Percentiles rank a stretch among this genome's conserved stretches.
These are phyloP conservation scores for Stephanodiscus triporus DNA, from an alignment of 108 stramenopile species.

Conservation along the genomic window DNA sequence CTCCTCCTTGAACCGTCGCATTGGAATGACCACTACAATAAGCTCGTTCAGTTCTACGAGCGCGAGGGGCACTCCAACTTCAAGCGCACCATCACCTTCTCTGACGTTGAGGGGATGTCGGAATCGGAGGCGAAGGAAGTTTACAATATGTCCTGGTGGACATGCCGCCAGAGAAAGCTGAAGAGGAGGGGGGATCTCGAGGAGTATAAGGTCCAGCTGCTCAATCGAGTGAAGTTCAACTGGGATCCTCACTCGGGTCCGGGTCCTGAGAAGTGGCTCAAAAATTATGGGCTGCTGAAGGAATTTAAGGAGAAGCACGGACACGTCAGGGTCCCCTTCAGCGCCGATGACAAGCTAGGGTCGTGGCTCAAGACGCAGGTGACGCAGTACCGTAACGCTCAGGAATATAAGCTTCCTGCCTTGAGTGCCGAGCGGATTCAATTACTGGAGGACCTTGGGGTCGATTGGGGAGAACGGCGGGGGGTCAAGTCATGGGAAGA, in stretches of 20 bases:
- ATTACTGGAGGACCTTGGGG: slow-evolving; percentile 38
- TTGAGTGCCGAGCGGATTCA: slow-evolving; percentile 33
- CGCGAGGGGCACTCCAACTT: slow-evolving; percentile 48
- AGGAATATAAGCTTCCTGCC: slow-evolving; percentile 30
- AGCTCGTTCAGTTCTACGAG: slow-evolving; percentile 25
- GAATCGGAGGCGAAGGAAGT: slow-evolving; percentile 37
- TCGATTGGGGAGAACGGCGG: slow-evolving; percentile 38
- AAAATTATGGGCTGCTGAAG: slow-evolving; percentile 28
- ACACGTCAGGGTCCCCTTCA: slow-evolving; percentile 40
- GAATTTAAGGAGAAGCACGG: slow-evolving; percentile 30
- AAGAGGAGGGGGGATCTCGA: slow-evolving; percentile 44
- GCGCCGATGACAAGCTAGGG: slow-evolving; percentile 31
- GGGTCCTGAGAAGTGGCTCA: slow-evolving; percentile 47
- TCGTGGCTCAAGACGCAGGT: slow-evolving; percentile 50
- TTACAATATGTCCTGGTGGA: slow-evolving; percentile 40
- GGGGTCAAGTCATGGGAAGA: slow-evolving; percentile 38
- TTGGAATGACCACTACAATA: slow-evolving; percentile 42
- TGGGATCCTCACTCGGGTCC: slow-evolving; percentile 49
- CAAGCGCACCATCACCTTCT: slow-evolving; percentile 34
- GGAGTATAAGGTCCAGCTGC: slow-evolving; percentile 29
- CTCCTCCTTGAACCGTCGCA: slow-evolving; percentile 37
- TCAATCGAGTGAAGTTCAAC: slow-evolving; percentile 28
- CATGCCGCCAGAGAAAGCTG: slow-evolving; percentile 39
- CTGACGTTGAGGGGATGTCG: slow-evolving; percentile 25
- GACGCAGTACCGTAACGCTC: slow-evolving; percentile 42